Evolutionary conservation across 1,284 basidiomycete species (phyloP).

Genomic region (Sporisorium iseilematis-ciliati): DNA sequence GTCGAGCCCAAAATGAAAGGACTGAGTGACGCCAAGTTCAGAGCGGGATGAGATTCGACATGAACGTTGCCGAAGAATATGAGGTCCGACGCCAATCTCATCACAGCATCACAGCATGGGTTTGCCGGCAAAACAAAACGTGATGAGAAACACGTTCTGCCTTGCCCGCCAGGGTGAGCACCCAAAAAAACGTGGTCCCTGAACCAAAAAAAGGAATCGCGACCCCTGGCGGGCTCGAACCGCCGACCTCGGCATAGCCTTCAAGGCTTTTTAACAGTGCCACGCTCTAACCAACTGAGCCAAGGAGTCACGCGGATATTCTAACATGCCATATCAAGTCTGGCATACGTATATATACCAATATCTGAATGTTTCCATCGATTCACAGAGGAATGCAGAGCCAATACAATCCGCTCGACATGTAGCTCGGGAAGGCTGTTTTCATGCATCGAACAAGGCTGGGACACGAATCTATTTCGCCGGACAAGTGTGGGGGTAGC

Average conservation of each 20-base stretch:
- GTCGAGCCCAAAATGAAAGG: too few relatives aligned
- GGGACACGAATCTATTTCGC: slow-evolving; percentile 5
- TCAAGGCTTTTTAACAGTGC: slow-evolving; percentile 33
- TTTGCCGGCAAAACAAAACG: not conserved
- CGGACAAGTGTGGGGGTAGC: not conserved
- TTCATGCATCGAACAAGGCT: not conserved
- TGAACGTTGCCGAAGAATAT: too few relatives aligned
- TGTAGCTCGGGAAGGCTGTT: not conserved
- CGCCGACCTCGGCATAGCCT: slow-evolving; percentile 54
- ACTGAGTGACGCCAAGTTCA: too few relatives aligned
- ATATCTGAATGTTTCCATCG: too few relatives aligned
- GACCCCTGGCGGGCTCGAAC: slow-evolving; percentile 60
- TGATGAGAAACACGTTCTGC: not conserved
- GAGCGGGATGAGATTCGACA: too few relatives aligned
- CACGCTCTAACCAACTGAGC: slow-evolving; percentile 63
- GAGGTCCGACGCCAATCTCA: too few relatives aligned
- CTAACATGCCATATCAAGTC: too few relatives aligned
- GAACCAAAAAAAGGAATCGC: slow-evolving; percentile 16
- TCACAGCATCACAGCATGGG: too few relatives aligned
- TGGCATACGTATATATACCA: too few relatives aligned
- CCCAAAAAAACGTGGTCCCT: not conserved
- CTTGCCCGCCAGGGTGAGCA: not conserved
- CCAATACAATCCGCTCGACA: too few relatives aligned
- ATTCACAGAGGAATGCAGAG: too few relatives aligned
- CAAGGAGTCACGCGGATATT: slow-evolving; percentile 24